These are phyloP conservation scores for Agaricus bisporus DNA, from an alignment of 768 basidiomycete species.

Conservation along the genomic window DNA sequence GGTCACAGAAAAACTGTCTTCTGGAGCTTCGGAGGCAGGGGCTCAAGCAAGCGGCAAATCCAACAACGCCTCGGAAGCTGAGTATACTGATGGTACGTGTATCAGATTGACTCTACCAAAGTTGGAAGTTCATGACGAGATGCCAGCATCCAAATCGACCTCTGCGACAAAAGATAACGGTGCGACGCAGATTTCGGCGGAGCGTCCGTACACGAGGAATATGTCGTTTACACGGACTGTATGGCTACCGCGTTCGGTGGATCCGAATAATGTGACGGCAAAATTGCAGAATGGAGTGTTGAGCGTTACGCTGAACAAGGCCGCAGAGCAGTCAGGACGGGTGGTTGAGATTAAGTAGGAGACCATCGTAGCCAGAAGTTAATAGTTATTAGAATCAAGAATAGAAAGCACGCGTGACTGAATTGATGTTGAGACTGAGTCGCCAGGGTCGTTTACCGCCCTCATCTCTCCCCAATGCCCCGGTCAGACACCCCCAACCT, in stretches of 20 bases:
- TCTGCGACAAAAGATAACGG: slow-evolving; percentile 18
- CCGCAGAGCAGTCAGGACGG: slow-evolving; percentile 50
- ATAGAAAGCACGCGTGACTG: slow-evolving; percentile 9
- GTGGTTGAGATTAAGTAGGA: slow-evolving; percentile 35
- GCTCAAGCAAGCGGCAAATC: slow-evolving; percentile 14
- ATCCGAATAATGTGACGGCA: slow-evolving; percentile 51
- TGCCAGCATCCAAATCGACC: slow-evolving; percentile 12
- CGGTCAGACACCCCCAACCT: neutral
- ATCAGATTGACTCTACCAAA: slow-evolving; percentile 1
- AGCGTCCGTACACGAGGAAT: slow-evolving; percentile 53
- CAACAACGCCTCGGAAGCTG: slow-evolving; percentile 15
- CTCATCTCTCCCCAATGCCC: slow-evolving; percentile 4
- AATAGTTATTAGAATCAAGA: neutral
- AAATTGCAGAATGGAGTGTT: slow-evolving; percentile 68
- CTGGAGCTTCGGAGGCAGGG: neutral
- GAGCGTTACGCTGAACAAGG: slow-evolving; percentile 53
- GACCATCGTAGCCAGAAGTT: neutral
- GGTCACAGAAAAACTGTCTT: slow-evolving; percentile 17
- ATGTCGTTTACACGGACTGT: slow-evolving; percentile 62
- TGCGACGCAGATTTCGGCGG: slow-evolving; percentile 46
- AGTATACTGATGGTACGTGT: slow-evolving; percentile 26
- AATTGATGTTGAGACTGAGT: slow-evolving; percentile 4
- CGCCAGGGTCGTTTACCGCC: slow-evolving; percentile 5
- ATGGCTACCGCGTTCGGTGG: slow-evolving; percentile 62
- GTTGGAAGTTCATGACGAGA: neutral